Percentiles rank a stretch among this genome's conserved stretches.
These are phyloP conservation scores for Aurantiochytrium sp. DNA, from an alignment of 108 stramenopile species.

Conservation along the genomic window DNA sequence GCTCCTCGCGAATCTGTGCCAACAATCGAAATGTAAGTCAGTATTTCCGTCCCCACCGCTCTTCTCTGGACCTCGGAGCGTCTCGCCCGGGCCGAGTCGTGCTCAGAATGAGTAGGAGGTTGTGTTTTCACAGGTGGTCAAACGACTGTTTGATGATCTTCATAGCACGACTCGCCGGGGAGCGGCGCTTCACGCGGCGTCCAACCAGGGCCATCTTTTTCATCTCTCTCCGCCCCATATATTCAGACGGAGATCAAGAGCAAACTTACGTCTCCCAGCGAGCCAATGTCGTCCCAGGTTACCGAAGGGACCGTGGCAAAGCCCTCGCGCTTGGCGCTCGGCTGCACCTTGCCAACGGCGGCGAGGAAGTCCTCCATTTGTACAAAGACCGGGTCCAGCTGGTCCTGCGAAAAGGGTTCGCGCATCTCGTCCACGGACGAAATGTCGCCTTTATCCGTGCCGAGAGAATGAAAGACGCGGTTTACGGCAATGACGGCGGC, in stretches of 20 bases:
- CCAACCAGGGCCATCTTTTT: no score
- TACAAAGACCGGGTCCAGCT: conserved; percentile 74
- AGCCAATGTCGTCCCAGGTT: conserved; percentile 92
- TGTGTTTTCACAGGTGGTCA: background rate
- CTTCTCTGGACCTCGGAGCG: no score
- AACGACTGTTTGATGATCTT: background rate
- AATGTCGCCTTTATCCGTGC: background rate
- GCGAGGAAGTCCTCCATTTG: conserved; percentile 87
- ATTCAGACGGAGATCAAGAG: background rate
- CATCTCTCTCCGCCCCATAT: background rate
- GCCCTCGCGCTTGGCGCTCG: conserved; percentile 94
- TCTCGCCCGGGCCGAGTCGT: no score
- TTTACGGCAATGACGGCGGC: conserved; percentile 92
- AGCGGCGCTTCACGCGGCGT: background rate
- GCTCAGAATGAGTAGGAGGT: conserved; percentile 32
- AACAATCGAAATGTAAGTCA: background rate
- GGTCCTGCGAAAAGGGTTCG: conserved; percentile 63
- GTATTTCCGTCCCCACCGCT: conserved; percentile 57
- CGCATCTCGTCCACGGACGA: background rate
- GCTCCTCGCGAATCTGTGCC: conserved; percentile 78
- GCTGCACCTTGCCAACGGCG: conserved; percentile 90
- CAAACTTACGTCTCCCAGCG: conserved; percentile 45
- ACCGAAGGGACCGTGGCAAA: conserved; percentile 97
- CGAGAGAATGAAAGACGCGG: conserved; percentile 70
- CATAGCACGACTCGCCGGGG: background rate